These are phyloP conservation scores for Eremothecium cymbalariae DNA, from an alignment of 1,139 yeast genomes.

Conservation along the genomic window DNA sequence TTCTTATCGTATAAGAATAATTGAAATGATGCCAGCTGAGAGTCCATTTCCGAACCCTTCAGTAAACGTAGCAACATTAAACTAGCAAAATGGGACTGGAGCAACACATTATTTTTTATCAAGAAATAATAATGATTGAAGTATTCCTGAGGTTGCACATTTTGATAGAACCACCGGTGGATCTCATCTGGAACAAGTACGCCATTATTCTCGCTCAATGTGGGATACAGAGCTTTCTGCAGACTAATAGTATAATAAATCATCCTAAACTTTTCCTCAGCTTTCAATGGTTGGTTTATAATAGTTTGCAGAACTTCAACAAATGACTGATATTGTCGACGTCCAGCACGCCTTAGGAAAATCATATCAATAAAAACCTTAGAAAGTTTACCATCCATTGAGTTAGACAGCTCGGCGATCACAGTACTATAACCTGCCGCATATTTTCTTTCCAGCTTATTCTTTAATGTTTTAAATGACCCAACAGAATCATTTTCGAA, in stretches of 20 bases:
- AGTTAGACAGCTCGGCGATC: neutral
- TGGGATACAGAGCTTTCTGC: conserved; percentile 17
- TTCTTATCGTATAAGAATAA: conserved; percentile 16
- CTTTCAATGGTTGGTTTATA: conserved; percentile 4
- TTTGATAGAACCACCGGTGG: conserved; percentile 25
- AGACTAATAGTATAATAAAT: conserved; percentile 15
- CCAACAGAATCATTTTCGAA: conserved; percentile 1
- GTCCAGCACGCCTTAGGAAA: conserved; percentile 6
- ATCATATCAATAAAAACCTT: conserved; percentile 5
- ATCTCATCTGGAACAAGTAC: conserved; percentile 19
- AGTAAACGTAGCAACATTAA: conserved; percentile 16
- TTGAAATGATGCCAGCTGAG: conserved; percentile 24
- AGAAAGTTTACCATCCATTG: conserved; percentile 4
- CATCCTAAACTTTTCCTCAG: conserved; percentile 10
- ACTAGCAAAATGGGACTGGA: conserved; percentile 15
- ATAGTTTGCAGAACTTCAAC: conserved; percentile 7
- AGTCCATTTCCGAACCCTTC: conserved; percentile 25
- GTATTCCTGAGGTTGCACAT: conserved; percentile 14
- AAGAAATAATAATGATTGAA: conserved; percentile 23
- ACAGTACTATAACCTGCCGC: neutral
- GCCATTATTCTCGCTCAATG: conserved; percentile 10
- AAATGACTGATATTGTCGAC: conserved; percentile 12
- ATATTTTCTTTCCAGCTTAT: conserved; percentile 6
- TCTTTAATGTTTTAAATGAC: conserved; percentile 7
- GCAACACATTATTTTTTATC: conserved; percentile 20